Conservation (phyloP, 306 rosid genomes). For the Quercus agrifolia region DNA sequence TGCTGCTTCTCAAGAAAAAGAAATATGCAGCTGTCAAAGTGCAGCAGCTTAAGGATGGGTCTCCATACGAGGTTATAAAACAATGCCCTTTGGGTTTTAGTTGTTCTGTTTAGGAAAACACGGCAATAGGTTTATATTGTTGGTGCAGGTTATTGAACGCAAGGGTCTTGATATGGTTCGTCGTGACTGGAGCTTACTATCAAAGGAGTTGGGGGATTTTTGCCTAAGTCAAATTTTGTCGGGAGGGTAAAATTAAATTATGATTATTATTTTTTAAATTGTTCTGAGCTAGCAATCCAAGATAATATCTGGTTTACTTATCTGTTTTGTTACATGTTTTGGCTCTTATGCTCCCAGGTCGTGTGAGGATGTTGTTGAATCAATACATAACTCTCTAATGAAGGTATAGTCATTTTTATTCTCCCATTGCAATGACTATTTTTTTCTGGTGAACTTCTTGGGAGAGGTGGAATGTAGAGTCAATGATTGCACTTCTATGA, state of each 20-base stretch:
- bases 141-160: constrained; percentile 80
- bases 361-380: constrained; percentile 90
- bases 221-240: constrained; percentile 89
- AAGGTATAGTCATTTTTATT: constrained; percentile 51
- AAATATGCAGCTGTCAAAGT: constrained; percentile 92
- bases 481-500: background rate
- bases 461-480: constrained; percentile 8
- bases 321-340: constrained; percentile 3
- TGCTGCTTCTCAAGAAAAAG: constrained; percentile 97
- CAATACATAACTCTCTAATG: constrained; percentile 80
- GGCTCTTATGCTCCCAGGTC: constrained; percentile 50
- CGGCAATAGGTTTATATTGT: background rate
- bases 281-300: constrained; percentile 2
- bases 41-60: constrained; percentile 65
- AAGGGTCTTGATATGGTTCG: constrained; percentile 99
- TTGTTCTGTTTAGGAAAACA: constrained; percentile 19
- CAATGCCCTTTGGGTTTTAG: constrained; percentile 2
- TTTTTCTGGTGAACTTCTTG: constrained; percentile 2
- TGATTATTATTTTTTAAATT: background rate
- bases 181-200: constrained; percentile 92
- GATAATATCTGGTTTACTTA: constrained; percentile 16
- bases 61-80: constrained; percentile 62
- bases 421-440: constrained; percentile 5
- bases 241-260: constrained; percentile 64
- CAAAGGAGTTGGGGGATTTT: constrained; percentile 93